Evolutionary conservation across 352 stramenopile genomes (phyloP), one percentile per base, ranked within the genome.

Genomic region (Globisporangium heterothallicum): DNA sequence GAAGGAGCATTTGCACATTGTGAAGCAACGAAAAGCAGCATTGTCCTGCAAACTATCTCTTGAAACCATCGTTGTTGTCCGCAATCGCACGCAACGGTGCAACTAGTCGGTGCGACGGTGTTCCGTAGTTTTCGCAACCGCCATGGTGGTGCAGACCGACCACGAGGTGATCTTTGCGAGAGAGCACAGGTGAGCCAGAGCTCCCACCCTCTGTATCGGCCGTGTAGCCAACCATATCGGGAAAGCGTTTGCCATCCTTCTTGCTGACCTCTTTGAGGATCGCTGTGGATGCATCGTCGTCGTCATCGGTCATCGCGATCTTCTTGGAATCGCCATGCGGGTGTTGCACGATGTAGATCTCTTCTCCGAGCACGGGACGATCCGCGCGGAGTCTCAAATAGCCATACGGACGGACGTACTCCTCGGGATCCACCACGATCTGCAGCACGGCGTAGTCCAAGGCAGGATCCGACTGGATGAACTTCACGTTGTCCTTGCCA

Each of bases 101-200:
- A 5, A 14, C 40, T 4, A 45, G 21, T 22, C 25, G n/a, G 40
- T 45, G 19, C 18, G 40, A 45, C 0, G 40, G 40, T 4, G 40
- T 45, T 9, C 40, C 40, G n/a, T 18, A 44, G 40, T 44, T 49
- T n/a, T n/a, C n/a, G 42, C 81, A 92, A 8, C 74, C 78, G 6
- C 81, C 81, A 53, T 78, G 90, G 52, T 90, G 78, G 47, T 92
- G 81, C 40, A 92, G 58, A 22, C 76, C 81, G n/a, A 92, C 70
- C 16, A 90, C 81, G 0, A 58, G 52, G 49, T 86, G 75, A 58
- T 92, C 81, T 2, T 36, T 63, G 1, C 45, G 64, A 0, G 55
- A 66, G 26, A 92, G 71, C 24, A 90, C 68, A 0, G 81, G 78
- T 12, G 81, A 82, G 3, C 78, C 81, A 3, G 78, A 92, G 18